Evolutionary conservation across 2,329 filamentous ascomycete genomes (phyloP), one percentile per base, ranked within the genome.

Genomic region (Capronia epimyces): DNA sequence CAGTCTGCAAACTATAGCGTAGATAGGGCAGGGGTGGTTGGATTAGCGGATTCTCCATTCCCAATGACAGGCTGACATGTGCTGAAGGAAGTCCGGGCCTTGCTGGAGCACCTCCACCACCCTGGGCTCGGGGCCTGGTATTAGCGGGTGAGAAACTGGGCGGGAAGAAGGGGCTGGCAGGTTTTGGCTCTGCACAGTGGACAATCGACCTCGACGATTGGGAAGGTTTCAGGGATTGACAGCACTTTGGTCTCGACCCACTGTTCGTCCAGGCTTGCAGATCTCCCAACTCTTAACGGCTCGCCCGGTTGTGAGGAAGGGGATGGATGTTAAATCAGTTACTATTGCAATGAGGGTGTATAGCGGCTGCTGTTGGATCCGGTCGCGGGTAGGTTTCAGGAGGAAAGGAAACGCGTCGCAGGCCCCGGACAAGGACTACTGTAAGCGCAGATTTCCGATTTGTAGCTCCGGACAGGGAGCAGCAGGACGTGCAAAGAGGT

Each of bases 151-250:
- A 43, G 25, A 52, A 52, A 52, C 24, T 55, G 49, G 53, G 49
- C 50, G 46, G 39, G 27, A 16, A 24, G 25, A 41, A 37, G 50
- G 47, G 50, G 50, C 47, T 53, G 50, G 54, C 50, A 56, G 42
- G 54, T 31, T 51, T 50, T 39, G 25, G 32, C 27, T 12, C 25
- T 25, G 25, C 20, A 32, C 18, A 18, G 15, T 4, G 5, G 36
- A 32, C 18, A 18, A 7, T 4, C 15, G 36, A 18, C 31, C 25
- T 10, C 50, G 43, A 48, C 55, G 52, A 57, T 57, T 57, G 55
- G 55, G 55, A 52, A 52, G 51, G 52, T 57, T 57, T 53, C 52
- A 55, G 52, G 37, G 42, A 41, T 46, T 24, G 43, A 46, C 53
- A 52, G 31, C 49, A 46, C 34, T 49, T 18, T 29, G 39, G 25